A percentile compares a stretch with the other conserved stretches of the same genome.
Evolutionary conservation across 495 filamentous ascomycete species (phyloP).

Genomic region (Antarctomyces pellizariae): DNA sequence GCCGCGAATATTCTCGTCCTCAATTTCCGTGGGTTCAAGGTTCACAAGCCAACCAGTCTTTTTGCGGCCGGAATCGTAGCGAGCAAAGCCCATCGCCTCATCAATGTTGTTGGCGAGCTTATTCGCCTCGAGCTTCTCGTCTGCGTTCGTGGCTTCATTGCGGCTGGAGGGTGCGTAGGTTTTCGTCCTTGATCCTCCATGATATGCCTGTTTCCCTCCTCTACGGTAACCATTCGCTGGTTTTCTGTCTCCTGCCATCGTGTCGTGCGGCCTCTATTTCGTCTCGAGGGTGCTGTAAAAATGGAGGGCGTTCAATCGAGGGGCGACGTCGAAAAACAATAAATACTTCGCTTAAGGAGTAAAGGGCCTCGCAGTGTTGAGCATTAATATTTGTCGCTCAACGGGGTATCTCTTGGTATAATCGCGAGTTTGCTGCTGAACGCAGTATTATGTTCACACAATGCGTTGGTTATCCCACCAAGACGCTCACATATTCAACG

Average conservation of each 20-base stretch:
- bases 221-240: conserved; percentile 28
- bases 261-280: too few relatives aligned
- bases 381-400: too few relatives aligned
- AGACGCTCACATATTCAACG: too few relatives aligned
- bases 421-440: too few relatives aligned
- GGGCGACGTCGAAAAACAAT: too few relatives aligned
- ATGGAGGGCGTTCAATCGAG: too few relatives aligned
- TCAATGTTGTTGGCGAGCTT: conserved; percentile 76
- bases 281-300: too few relatives aligned
- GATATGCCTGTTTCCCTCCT: conserved; percentile 29
- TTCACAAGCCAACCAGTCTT: conserved; percentile 87
- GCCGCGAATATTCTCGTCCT: conserved; percentile 59
- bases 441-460: too few relatives aligned
- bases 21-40: conserved; percentile 69
- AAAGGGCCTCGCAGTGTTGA: too few relatives aligned
- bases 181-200: conserved; percentile 27
- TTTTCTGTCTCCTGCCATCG: conserved; percentile 10
- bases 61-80: conserved; percentile 74
- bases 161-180: conserved; percentile 57
- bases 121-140: conserved; percentile 64
- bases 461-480: too few relatives aligned
- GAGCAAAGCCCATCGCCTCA: conserved; percentile 77
- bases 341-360: too few relatives aligned
- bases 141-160: conserved; percentile 63
- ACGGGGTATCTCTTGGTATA: too few relatives aligned